Conservation (phyloP, 169 alveolate species). For the Theileria orientalis region DNA sequence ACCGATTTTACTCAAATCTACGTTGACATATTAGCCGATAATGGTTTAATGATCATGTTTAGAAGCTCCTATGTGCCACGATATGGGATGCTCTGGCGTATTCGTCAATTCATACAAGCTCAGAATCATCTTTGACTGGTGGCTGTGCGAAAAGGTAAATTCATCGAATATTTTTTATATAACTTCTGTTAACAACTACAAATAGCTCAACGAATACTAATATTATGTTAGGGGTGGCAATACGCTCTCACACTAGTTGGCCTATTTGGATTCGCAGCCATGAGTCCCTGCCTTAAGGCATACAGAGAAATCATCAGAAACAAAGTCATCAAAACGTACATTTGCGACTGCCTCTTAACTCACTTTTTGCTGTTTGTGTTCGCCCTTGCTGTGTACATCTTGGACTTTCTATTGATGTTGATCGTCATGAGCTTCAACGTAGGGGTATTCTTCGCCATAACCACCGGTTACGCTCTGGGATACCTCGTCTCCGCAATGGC, state of each 20-base stretch:
- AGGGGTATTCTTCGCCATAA: constrained; percentile 66
- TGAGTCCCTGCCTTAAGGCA: constrained; percentile 28
- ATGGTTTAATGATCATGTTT: too few species aligned
- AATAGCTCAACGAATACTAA: not conserved
- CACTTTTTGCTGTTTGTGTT: constrained; percentile 44
- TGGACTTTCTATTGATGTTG: constrained; percentile 74
- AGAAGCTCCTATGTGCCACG: too few species aligned
- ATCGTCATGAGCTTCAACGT: constrained; percentile 76
- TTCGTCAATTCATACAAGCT: not conserved
- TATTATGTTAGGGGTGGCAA: constrained; percentile 3
- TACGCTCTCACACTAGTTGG: constrained; percentile 10
- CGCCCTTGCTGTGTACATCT: constrained; percentile 51
- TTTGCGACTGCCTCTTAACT: constrained; percentile 3
- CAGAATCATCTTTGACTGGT: constrained; percentile 11
- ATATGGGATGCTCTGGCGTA: not conserved
- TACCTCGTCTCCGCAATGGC: constrained; percentile 58
- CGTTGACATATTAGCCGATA: not conserved
- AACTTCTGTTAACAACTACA: not conserved
- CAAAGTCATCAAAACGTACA: not conserved
- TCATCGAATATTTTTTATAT: not conserved
- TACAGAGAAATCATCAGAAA: constrained; percentile 14
- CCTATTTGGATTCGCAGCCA: not conserved
- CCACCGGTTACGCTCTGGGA: constrained; percentile 69
- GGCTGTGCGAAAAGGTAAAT: constrained; percentile 11
- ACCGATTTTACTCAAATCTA: not conserved